Conservation (phyloP, 495 filamentous ascomycete genomes). For the Podospora fimiseda region DNA sequence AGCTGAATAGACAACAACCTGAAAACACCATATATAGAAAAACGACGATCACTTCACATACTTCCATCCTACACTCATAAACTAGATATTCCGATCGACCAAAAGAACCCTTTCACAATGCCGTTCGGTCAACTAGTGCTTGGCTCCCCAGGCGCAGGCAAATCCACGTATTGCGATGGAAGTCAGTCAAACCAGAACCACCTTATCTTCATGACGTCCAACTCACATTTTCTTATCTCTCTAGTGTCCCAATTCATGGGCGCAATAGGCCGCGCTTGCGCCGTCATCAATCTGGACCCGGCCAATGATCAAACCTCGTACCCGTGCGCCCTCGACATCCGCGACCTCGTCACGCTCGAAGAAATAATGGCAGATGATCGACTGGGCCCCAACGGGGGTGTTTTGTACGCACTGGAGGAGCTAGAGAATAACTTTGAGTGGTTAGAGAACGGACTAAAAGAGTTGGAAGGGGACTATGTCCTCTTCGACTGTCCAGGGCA, state of each 20-base stretch:
- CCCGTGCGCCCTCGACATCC: constrained; percentile 83
- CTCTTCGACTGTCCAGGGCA: constrained; percentile 96
- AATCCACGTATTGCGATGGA: constrained; percentile 96
- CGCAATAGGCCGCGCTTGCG: constrained; percentile 90
- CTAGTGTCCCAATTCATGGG: constrained; percentile 90
- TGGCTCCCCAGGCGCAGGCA: constrained; percentile 87
- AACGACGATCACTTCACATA: too few relatives aligned
- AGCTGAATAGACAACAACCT: background rate
- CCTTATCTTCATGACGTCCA: too few relatives aligned
- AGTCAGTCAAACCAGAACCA: constrained; percentile 42
- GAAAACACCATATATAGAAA: too few relatives aligned
- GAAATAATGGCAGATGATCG: constrained; percentile 92
- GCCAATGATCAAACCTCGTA: constrained; percentile 83
- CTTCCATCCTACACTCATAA: too few relatives aligned
- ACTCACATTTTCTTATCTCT: background rate
- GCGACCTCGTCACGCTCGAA: constrained; percentile 79
- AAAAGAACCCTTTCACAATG: constrained; percentile 30
- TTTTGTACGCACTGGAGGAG: constrained; percentile 91
- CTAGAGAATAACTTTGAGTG: constrained; percentile 88
- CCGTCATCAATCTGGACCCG: constrained; percentile 92
- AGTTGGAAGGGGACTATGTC: constrained; percentile 82
- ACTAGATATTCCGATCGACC: too few relatives aligned
- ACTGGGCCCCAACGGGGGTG: constrained; percentile 85
- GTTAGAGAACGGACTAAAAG: constrained; percentile 71
- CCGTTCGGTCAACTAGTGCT: constrained; percentile 71